A percentile compares a stretch with the other conserved stretches of the same genome.
These are phyloP conservation scores for Exutisphaerella laricina DNA, from an alignment of 2,329 filamentous ascomycete species.

Conservation along the genomic window DNA sequence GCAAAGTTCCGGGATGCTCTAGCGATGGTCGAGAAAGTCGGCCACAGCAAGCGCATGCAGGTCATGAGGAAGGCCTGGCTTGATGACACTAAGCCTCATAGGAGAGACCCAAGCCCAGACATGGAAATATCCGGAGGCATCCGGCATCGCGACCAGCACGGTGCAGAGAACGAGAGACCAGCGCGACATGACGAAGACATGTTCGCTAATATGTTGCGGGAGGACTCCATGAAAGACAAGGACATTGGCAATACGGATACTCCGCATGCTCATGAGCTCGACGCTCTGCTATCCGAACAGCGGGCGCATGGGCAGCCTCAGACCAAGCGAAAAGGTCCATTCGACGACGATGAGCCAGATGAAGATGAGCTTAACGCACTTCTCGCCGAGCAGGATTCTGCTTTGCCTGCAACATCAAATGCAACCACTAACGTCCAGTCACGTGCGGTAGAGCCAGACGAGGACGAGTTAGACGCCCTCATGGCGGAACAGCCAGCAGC, in stretches of 20 bases:
- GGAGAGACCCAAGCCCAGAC: slow-evolving; percentile 17
- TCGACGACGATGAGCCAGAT: slow-evolving; percentile 18
- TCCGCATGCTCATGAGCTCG: slow-evolving; percentile 26
- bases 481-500: slow-evolving; percentile 44
- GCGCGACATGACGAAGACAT: slow-evolving; percentile 7
- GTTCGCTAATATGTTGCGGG: slow-evolving; percentile 5
- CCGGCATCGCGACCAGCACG: slow-evolving; percentile 1
- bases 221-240: slow-evolving; percentile 16
- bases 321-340: slow-evolving; percentile 16
- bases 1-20: slow-evolving; percentile 89
- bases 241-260: slow-evolving; percentile 8
- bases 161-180: slow-evolving; percentile 3
- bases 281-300: slow-evolving; percentile 23
- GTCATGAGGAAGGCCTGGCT: slow-evolving; percentile 77
- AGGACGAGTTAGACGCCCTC: slow-evolving; percentile 14
- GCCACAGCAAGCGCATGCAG: slow-evolving; percentile 75
- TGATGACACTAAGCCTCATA: slow-evolving; percentile 60
- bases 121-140: slow-evolving; percentile 17
- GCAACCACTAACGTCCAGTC: neutral
- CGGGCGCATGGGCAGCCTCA: no score
- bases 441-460: slow-evolving; percentile 8
- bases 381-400: slow-evolving; percentile 14
- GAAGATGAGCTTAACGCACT: slow-evolving; percentile 26
- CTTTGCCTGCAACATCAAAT: neutral
- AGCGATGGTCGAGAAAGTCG: slow-evolving; percentile 84